These are phyloP conservation scores for Wickerhamomyces queroliae DNA, from an alignment of 805 yeast species.

Conservation along the genomic window DNA sequence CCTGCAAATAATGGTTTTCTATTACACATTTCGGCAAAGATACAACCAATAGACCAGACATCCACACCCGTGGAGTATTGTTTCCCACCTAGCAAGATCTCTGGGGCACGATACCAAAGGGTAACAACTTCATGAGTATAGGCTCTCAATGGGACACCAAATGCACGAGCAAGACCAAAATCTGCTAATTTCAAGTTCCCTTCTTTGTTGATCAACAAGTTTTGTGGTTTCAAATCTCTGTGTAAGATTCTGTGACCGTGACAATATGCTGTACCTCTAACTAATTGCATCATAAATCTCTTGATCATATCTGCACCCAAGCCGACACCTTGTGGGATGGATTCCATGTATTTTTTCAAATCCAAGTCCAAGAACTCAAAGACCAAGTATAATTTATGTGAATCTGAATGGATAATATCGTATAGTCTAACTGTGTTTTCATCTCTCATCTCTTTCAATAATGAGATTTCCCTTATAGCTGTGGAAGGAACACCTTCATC, in stretches of 20 bases:
- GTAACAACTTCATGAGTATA: conserved; percentile 98
- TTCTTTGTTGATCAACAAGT: conserved; percentile 88
- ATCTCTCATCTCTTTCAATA: conserved; percentile 88
- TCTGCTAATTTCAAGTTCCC: conserved; percentile 90
- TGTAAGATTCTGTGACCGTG: conserved; percentile 93
- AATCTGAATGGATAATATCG: conserved; percentile 93
- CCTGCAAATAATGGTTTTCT: conserved; percentile 96
- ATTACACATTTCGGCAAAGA: conserved; percentile 96
- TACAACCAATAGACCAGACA: conserved; percentile 98
- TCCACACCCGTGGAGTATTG: conserved; percentile 98
- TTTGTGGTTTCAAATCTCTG: conserved; percentile 95
- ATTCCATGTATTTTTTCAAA: conserved; percentile 94
- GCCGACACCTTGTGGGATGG: conserved; percentile 86
- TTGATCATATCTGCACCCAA: conserved; percentile 87
- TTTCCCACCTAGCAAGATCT: conserved; percentile 89
- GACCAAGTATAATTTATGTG: conserved; percentile 86
- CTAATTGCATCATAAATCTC: conserved; percentile 85
- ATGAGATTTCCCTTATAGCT: conserved; percentile 92
- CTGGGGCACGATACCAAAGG: conserved; percentile 96
- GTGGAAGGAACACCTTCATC: conserved; percentile 99
- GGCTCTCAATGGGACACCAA: conserved; percentile 94
- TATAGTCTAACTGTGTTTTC: conserved; percentile 87
- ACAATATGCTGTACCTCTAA: conserved; percentile 88
- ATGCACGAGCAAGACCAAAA: conserved; percentile 95
- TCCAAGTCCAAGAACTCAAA: conserved; percentile 93